phyloP scores from a whole-genome alignment of 768 basidiomycete species.

The Hericium coralloides region DNA sequence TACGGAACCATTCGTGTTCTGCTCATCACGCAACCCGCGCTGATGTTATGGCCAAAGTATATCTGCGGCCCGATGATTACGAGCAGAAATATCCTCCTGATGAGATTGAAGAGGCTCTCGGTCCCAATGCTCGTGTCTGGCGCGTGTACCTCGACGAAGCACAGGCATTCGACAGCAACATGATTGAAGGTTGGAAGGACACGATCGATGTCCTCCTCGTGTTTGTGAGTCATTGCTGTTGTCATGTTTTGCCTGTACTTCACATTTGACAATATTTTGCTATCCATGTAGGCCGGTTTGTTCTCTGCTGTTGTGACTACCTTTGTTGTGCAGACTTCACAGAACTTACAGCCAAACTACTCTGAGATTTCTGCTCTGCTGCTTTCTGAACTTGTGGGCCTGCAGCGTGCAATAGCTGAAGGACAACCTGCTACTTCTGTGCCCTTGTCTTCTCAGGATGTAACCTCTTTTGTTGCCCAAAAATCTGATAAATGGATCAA shows the following conservation, averaged over 20 bases:
- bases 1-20: no score
- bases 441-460: neutral
- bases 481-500: neutral
- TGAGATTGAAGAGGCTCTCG: neutral
- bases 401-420: neutral
- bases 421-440: neutral
- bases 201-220: neutral
- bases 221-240: neutral
- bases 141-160: neutral
- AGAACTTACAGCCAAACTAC: neutral
- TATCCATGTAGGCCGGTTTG: neutral
- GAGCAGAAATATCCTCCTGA: neutral
- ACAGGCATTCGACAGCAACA: neutral
- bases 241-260: neutral
- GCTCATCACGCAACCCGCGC: no score
- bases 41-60: neutral
- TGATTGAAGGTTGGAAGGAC: neutral
- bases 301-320: neutral
- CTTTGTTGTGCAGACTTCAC: neutral
- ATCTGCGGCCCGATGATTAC: neutral
- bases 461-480: neutral
- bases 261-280: neutral
- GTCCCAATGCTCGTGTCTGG: neutral
- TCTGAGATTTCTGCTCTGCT: neutral
- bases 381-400: neutral